Percentiles rank a stretch among this genome's conserved stretches.
These are phyloP conservation scores for Echites panduratus DNA, from an alignment of 257 asterid genomes.

Conservation along the genomic window DNA sequence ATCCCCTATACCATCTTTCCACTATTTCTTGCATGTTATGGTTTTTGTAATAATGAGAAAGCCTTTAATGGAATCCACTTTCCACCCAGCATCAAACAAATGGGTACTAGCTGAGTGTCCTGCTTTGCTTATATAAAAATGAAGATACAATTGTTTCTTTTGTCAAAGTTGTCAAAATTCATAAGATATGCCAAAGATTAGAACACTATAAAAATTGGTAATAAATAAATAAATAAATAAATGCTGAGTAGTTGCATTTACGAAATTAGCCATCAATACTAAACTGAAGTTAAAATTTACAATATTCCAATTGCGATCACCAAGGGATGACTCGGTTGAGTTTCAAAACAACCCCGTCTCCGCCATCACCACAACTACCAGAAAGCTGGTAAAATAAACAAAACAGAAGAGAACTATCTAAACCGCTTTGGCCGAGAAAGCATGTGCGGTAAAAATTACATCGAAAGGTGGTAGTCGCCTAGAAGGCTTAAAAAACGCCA, in stretches of 20 bases:
- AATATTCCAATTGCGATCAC: neutral
- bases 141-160: no score
- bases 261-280: neutral
- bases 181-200: no score
- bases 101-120: no score
- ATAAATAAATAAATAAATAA: no score
- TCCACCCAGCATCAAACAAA: no score
- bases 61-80: no score
- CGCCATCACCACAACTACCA: conserved; percentile 23
- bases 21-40: no score
- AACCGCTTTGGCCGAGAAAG: neutral
- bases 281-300: neutral
- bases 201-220: no score
- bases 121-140: no score
- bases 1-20: no score
- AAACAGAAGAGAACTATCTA: neutral
- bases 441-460: neutral
- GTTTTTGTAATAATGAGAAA: no score
- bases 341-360: conserved; percentile 8
- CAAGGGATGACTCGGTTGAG: conserved; percentile 23
- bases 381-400: neutral
- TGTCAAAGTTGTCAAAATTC: no score
- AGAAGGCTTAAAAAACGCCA: neutral
- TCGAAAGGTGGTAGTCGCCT: neutral
- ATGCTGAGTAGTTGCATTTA: neutral